A percentile compares a stretch with the other conserved stretches of the same genome.
These are phyloP conservation scores for Nosema granulosis DNA, from an alignment of 371 early-diverging fungal genomes.

Conservation along the genomic window DNA sequence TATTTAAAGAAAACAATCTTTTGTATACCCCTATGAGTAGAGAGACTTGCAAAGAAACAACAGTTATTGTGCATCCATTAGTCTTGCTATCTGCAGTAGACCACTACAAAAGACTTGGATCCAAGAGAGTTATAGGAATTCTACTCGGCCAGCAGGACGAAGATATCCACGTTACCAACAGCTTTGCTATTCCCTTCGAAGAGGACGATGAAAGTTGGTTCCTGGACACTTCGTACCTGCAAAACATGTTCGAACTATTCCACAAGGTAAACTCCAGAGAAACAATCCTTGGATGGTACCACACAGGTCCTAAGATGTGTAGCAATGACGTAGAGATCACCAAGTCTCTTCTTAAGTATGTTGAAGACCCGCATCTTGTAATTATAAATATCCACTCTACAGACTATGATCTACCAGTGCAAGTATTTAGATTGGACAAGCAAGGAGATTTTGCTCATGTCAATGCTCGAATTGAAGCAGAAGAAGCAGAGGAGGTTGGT, in stretches of 20 bases:
- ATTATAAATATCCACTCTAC: conserved; percentile 64
- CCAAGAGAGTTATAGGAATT: conserved; percentile 92
- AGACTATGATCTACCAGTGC: conserved; percentile 55
- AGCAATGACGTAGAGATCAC: conserved; percentile 94
- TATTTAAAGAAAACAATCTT: no score
- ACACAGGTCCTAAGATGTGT: conserved; percentile 91
- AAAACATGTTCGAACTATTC: conserved; percentile 97
- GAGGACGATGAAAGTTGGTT: conserved; percentile 92
- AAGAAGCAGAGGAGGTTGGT: conserved; percentile 99
- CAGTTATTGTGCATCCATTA: conserved; percentile 71
- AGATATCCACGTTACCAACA: conserved; percentile 85
- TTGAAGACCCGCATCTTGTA: conserved; percentile 73
- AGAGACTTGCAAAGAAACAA: no score
- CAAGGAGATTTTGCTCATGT: conserved; percentile 85
- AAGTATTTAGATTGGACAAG: conserved; percentile 77
- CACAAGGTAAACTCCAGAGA: conserved; percentile 97
- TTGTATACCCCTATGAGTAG: no score
- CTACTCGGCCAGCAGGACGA: conserved; percentile 81
- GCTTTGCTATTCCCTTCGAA: conserved; percentile 93
- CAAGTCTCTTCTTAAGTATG: conserved; percentile 85
- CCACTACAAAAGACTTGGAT: conserved; percentile 93
- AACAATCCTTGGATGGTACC: conserved; percentile 97
- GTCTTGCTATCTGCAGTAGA: conserved; percentile 95
- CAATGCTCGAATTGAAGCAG: conserved; percentile 86
- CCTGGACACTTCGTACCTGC: conserved; percentile 95